Base-by-base conservation (phyloP, 192 early-diverging fungal genomes). In the Radiomyces spectabilis region DNA sequence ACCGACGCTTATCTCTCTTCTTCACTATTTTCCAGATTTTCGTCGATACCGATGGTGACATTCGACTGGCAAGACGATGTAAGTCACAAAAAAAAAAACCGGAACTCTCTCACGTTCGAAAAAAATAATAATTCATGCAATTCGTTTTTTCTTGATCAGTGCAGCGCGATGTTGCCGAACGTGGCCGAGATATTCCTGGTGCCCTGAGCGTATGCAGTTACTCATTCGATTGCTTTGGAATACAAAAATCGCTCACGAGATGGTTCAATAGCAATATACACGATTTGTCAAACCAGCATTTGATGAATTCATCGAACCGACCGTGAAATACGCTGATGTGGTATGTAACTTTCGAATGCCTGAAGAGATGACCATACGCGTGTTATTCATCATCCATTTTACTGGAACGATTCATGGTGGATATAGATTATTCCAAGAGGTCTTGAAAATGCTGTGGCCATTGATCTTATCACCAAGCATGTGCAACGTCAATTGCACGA, bases 21-120 rank as follows among this genome's bases (percentile, higher is more conserved):
- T 43, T 24, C 33, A 3, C n/a, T 52, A 30, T 38, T 21, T 38
- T 5, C 6, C 47, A 87, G 81, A 72, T 95, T 0, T 95, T 94
- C 87, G 92, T 98, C 3, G 94, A 96, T 55, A 93, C 93, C 0
- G 95, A 98, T 64, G 80, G 85, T 27, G 95, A 98, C 58, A 83
- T 98, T 43, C 85, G 94, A 26, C 71, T 98, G 38, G 89, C 86
- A 2, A 76, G 93, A 45, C 75, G 94, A 66, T 78, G 85, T 86
- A 81, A 51, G 74, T 41, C 7, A 26, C 5, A 18, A 22, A 44
- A 44, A 44, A n/a, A 44, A 44, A 44, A 1, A 18, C n/a, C 8
- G 33, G 13, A 13, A 35, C 13, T 35, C 13, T 5, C 6, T 35
- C 5, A 8, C 33, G 13, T 35, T 35, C 13, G 13, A 24, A 24